phyloP scores from a whole-genome alignment of 352 stramenopile genomes.

The Pythium monospermum region DNA sequence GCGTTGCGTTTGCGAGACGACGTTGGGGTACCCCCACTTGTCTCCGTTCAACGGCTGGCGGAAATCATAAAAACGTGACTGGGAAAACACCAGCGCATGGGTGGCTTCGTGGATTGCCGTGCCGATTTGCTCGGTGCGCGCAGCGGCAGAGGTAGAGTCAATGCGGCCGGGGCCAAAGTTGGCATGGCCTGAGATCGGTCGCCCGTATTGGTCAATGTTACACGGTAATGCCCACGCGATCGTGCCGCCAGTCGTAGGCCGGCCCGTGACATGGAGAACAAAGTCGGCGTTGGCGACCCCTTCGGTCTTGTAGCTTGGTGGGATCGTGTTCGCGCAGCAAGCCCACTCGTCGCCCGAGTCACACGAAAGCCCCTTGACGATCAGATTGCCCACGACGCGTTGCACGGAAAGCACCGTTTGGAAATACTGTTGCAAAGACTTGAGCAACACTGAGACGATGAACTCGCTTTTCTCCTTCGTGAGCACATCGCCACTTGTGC shows the following conservation, averaged over 20 bases:
- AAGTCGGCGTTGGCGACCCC: slow-evolving; percentile 70
- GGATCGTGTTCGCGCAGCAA: slow-evolving; percentile 53
- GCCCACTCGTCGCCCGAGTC: slow-evolving; percentile 42
- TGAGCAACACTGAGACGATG: slow-evolving; percentile 58
- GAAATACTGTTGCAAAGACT: slow-evolving; percentile 62
- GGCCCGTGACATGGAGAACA: slow-evolving; percentile 68
- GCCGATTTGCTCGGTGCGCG: slow-evolving; percentile 54
- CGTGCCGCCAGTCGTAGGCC: slow-evolving; percentile 58
- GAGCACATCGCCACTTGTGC: slow-evolving; percentile 46
- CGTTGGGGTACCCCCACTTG: slow-evolving; percentile 59
- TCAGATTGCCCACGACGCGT: slow-evolving; percentile 55
- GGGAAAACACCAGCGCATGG: slow-evolving; percentile 75
- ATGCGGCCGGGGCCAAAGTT: slow-evolving; percentile 70
- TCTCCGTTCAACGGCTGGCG: slow-evolving; percentile 53
- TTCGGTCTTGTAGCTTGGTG: slow-evolving; percentile 34
- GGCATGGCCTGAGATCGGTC: slow-evolving; percentile 73
- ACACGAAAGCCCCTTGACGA: slow-evolving; percentile 53
- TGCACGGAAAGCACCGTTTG: slow-evolving; percentile 56
- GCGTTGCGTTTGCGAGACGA: slow-evolving; percentile 41
- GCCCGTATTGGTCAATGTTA: slow-evolving; percentile 72
- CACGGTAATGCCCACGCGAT: slow-evolving; percentile 80
- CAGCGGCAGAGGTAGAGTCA: slow-evolving; percentile 39
- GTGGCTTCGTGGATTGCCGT: slow-evolving; percentile 82
- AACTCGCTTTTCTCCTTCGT: slow-evolving; percentile 67
- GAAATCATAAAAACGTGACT: slow-evolving; percentile 52